Evolutionary conservation across 352 stramenopile species (phyloP).

Genomic region (Globisporangium perplexum): DNA sequence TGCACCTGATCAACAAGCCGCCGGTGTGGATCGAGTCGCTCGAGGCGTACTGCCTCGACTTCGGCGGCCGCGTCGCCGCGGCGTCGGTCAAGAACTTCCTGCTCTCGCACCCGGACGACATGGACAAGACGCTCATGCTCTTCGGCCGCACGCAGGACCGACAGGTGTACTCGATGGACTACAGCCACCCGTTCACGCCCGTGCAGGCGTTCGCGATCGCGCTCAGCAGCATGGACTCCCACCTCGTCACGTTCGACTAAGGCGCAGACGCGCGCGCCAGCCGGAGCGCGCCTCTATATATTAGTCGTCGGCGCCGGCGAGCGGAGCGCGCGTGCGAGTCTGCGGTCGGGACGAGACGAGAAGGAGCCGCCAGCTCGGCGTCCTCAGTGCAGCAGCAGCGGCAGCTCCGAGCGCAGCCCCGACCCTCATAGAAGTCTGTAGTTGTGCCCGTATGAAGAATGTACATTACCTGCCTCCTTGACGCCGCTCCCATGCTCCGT

Average conservation of each 20-base stretch:
- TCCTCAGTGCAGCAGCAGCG: too few species aligned
- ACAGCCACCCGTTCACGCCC: constrained; percentile 76
- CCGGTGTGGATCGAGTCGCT: constrained; percentile 86
- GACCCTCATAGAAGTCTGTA: too few species aligned
- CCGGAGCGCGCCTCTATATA: not conserved
- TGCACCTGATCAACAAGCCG: constrained; percentile 84
- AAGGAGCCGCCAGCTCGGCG: too few species aligned
- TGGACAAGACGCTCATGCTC: constrained; percentile 85
- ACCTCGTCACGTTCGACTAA: constrained; percentile 85
- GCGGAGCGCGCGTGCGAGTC: too few species aligned
- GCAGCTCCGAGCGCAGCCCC: too few species aligned
- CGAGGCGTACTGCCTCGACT: constrained; percentile 64
- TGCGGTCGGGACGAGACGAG: too few species aligned
- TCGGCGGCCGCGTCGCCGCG: constrained; percentile 15
- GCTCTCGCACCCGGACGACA: constrained; percentile 75
- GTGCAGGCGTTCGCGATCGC: constrained; percentile 85
- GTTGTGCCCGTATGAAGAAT: too few species aligned
- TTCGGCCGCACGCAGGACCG: constrained; percentile 82
- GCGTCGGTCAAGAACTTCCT: constrained; percentile 89
- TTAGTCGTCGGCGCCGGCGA: not conserved
- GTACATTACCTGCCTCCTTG: too few species aligned
- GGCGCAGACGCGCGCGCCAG: too few species aligned
- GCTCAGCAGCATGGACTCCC: constrained; percentile 85
- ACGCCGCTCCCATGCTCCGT: too few species aligned
- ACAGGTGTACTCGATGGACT: constrained; percentile 89